Conservation (phyloP, 331 rosid genomes). For the Quercus lobata region DNA sequence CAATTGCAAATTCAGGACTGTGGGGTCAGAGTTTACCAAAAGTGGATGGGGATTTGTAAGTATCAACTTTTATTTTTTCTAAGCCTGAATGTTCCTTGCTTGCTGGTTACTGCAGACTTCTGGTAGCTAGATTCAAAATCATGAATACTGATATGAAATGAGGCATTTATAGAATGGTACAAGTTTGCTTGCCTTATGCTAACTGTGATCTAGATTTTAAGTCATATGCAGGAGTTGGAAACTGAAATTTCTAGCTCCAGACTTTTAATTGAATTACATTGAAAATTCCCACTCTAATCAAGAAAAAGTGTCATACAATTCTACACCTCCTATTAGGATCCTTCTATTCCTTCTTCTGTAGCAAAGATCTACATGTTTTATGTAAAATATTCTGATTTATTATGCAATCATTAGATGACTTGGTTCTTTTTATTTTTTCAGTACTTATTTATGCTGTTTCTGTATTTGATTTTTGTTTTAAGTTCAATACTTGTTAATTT, state of each 20-base stretch:
- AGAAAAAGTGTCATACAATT: not conserved
- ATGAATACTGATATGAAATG: not conserved
- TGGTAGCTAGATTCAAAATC: not conserved
- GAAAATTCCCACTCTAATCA: not conserved
- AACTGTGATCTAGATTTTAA: not conserved
- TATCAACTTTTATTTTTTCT: constrained; percentile 5
- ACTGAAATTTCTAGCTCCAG: not conserved
- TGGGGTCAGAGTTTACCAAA: constrained; percentile 82
- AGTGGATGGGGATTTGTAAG: constrained; percentile 96
- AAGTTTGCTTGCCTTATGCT: not conserved
- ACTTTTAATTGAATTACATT: not conserved
- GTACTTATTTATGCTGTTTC: not conserved
- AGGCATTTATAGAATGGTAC: not conserved
- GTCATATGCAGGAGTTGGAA: not conserved
- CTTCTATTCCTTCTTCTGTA: not conserved
- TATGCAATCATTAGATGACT: not conserved
- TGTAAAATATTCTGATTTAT: not conserved
- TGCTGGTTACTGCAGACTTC: not conserved
- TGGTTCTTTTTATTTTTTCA: not conserved
- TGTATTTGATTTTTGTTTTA: not conserved
- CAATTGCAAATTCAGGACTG: constrained; percentile 56
- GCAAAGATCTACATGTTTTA: not conserved
- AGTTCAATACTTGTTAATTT: not conserved
- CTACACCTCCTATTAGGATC: not conserved
- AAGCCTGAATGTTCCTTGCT: not conserved